These are phyloP conservation scores for Coniosporium apollinis DNA, from an alignment of 495 filamentous ascomycete genomes.

Conservation along the genomic window DNA sequence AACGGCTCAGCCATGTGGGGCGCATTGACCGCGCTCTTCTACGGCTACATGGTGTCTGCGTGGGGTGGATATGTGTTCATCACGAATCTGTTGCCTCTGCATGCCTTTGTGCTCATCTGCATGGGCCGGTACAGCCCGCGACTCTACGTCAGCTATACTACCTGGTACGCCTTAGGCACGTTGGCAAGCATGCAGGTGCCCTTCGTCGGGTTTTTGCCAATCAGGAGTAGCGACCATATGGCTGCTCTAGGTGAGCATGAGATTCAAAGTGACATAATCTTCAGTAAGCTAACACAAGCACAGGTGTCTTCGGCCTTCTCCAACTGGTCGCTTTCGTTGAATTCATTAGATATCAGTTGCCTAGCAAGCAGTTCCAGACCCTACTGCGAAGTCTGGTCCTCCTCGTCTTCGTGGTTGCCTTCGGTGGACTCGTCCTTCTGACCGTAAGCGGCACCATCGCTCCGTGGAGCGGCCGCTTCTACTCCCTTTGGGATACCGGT, in stretches of 20 bases:
- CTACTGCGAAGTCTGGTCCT: conserved; percentile 64
- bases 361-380: conserved; percentile 84
- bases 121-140: conserved; percentile 95
- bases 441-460: conserved; percentile 83
- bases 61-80: conserved; percentile 99
- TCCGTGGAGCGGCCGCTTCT: conserved; percentile 97
- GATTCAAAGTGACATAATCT: too few species aligned
- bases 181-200: conserved; percentile 99
- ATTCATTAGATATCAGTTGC: conserved; percentile 70
- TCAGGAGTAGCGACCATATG: conserved; percentile 98
- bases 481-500: conserved; percentile 97
- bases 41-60: conserved; percentile 99
- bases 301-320: conserved; percentile 88
- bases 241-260: conserved; percentile 68
- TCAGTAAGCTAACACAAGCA: too few species aligned
- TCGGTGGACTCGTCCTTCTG: conserved; percentile 61
- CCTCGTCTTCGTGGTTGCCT: conserved; percentile 53
- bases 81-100: conserved; percentile 90
- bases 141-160: conserved; percentile 90
- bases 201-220: conserved; percentile 93
- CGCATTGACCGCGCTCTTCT: conserved; percentile 85
- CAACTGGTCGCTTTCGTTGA: conserved; percentile 91
- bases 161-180: conserved; percentile 94
- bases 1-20: conserved; percentile 92
- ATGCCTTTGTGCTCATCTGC: conserved; percentile 85